A percentile compares a stretch with the other conserved stretches of the same genome.
These are phyloP conservation scores for Dendrobium catenatum DNA, from an alignment of 106 monocot species.

Conservation along the genomic window DNA sequence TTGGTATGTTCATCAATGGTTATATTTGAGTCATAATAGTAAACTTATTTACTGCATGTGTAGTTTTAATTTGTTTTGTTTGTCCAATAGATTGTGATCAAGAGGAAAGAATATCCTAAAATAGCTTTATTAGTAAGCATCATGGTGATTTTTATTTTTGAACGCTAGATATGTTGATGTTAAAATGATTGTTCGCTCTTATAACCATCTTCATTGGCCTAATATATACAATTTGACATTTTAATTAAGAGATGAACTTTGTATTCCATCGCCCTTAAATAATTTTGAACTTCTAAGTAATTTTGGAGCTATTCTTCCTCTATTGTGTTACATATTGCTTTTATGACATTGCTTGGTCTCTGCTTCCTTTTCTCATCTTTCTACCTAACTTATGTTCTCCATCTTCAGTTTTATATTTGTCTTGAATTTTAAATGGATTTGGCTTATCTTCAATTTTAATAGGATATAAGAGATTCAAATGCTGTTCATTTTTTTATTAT, in stretches of 20 bases:
- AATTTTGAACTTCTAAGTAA: background rate
- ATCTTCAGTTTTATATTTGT: background rate
- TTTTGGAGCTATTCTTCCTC: background rate
- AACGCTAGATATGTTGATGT: background rate
- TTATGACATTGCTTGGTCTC: background rate
- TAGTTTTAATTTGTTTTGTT: background rate
- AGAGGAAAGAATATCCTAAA: background rate
- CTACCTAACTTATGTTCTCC: background rate
- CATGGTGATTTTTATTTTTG: background rate
- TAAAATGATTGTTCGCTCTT: background rate
- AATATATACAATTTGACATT: background rate
- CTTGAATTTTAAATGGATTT: background rate
- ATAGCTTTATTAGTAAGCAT: background rate
- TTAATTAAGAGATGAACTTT: background rate
- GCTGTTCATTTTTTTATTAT: too few relatives aligned
- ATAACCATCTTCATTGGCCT: background rate
- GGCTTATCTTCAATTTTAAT: background rate
- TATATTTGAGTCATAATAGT: background rate
- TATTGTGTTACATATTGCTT: background rate
- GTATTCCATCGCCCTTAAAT: background rate
- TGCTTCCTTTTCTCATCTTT: background rate
- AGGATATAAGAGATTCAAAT: too few relatives aligned
- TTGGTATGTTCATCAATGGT: constrained; percentile 41
- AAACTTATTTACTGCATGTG: background rate
- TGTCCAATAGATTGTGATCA: background rate